Conservation (phyloP, 179 eudicot genomes). For the Drosera spatulata region DNA sequence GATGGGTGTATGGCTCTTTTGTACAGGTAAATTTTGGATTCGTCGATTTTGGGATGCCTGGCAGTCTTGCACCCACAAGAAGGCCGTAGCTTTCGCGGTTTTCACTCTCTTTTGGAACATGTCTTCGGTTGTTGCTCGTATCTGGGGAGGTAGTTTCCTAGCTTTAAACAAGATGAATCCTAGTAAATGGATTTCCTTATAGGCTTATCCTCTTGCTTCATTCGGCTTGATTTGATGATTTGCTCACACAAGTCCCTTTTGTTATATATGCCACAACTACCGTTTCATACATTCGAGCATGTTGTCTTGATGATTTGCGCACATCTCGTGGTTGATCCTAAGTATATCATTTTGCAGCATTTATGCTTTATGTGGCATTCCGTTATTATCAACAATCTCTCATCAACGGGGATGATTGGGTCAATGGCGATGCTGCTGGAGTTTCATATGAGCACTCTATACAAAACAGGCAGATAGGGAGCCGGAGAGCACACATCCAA, state of each 20-base stretch:
- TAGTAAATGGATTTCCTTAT: no score
- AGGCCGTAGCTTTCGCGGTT: constrained; percentile 49
- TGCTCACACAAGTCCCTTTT: no score
- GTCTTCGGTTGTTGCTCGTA: constrained; percentile 47
- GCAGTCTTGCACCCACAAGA: constrained; percentile 73
- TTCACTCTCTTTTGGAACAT: constrained; percentile 65
- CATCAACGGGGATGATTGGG: background rate
- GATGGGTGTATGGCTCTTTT: no score
- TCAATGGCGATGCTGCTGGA: constrained; percentile 20
- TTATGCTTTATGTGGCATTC: constrained; percentile 65
- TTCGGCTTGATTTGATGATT: no score
- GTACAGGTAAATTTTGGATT: constrained; percentile 62
- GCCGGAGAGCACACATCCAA: background rate
- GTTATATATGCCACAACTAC: no score
- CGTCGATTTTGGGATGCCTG: constrained; percentile 58
- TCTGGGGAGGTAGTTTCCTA: constrained; percentile 54
- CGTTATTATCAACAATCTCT: constrained; percentile 52
- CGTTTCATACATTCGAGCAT: no score
- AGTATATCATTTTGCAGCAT: constrained; percentile 31
- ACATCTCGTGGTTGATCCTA: no score
- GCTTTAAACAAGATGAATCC: no score
- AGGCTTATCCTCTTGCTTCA: no score
- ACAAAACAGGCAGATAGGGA: background rate
- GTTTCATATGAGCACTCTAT: constrained; percentile 4
- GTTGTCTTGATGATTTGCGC: no score